Evolutionary conservation across 192 early-diverging fungal species (phyloP).

Genomic region (Podila clonocystis): DNA sequence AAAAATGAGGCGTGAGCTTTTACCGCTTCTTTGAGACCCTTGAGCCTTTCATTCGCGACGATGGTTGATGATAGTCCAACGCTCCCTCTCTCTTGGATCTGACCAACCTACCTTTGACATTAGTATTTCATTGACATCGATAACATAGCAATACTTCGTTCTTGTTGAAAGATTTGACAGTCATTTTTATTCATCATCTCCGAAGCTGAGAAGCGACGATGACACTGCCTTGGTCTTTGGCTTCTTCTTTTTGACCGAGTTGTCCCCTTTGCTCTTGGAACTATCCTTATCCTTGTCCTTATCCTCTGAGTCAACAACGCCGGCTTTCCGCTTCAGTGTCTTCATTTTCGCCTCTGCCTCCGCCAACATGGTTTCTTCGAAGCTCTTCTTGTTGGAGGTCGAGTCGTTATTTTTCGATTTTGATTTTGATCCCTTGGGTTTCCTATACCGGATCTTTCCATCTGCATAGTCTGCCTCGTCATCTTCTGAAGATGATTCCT

Average conservation of each 20-base stretch:
- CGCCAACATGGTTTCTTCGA: constrained; percentile 26
- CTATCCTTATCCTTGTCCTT: background rate
- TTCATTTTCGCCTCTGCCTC: constrained; percentile 26
- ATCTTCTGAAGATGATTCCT: constrained; percentile 3
- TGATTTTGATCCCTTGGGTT: constrained; percentile 30
- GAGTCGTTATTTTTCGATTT: background rate
- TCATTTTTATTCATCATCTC: constrained; percentile 27
- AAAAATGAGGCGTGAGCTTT: too few relatives aligned
- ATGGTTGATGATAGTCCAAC: too few relatives aligned
- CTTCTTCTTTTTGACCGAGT: constrained; percentile 17
- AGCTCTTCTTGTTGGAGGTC: constrained; percentile 10
- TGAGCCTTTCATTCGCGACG: too few relatives aligned
- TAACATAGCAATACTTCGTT: too few relatives aligned
- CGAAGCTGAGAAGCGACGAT: constrained; percentile 29
- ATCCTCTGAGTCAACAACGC: background rate
- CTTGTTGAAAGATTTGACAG: background rate
- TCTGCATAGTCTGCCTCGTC: constrained; percentile 33
- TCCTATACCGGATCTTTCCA: constrained; percentile 47
- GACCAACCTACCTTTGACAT: too few relatives aligned
- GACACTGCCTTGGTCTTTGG: constrained; percentile 18
- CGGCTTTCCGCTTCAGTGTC: constrained; percentile 19
- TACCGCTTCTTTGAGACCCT: too few relatives aligned
- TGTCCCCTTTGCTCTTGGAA: background rate
- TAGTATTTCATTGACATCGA: too few relatives aligned
- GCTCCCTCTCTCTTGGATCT: too few relatives aligned